Conservation (phyloP, 2,329 filamentous ascomycete species). For the Paecilomyces variotii region DNA sequence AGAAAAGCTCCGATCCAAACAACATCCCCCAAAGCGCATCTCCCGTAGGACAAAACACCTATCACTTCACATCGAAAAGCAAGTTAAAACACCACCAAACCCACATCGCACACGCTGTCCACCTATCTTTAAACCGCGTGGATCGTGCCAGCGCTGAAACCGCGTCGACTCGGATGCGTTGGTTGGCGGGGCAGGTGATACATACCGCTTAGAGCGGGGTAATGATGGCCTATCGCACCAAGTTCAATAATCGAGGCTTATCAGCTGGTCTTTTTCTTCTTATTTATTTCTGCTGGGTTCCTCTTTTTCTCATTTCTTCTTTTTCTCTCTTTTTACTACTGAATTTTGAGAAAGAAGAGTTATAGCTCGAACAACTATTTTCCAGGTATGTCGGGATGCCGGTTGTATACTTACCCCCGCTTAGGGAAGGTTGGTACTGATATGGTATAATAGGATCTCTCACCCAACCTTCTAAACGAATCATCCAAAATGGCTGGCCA, state of each 20-base stretch:
- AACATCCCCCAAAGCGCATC: background rate
- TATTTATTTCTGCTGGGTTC: background rate
- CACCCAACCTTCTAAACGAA: background rate
- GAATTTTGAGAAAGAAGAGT: background rate
- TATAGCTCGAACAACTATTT: background rate
- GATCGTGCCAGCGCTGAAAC: background rate
- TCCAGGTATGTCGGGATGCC: background rate
- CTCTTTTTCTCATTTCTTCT: background rate
- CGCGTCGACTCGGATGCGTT: background rate
- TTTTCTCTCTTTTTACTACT: background rate
- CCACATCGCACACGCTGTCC: background rate
- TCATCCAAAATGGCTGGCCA: constrained; percentile 10
- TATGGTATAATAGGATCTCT: background rate
- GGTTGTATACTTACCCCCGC: background rate
- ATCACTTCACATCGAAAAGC: background rate
- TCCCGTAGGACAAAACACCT: background rate
- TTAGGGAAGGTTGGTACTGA: background rate
- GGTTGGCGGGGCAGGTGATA: background rate
- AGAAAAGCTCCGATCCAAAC: background rate
- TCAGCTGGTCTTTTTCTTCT: background rate
- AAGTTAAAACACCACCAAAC: background rate
- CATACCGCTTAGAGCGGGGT: background rate
- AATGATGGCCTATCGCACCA: background rate
- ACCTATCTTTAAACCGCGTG: background rate
- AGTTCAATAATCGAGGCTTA: background rate